phyloP scores from a whole-genome alignment of 257 asterid genomes.

The Nicotiana otophora region DNA sequence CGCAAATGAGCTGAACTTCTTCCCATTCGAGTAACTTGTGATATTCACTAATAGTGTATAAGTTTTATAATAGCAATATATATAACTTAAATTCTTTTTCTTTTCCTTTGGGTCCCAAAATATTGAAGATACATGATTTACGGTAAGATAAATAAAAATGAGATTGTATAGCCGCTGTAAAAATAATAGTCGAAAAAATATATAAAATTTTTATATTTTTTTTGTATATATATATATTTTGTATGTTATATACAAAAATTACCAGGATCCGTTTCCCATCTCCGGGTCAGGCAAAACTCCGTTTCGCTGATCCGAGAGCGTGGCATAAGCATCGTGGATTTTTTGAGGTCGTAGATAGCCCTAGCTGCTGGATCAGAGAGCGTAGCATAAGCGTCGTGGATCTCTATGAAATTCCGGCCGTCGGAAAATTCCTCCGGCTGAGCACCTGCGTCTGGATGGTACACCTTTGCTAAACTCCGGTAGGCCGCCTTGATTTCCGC shows the following conservation, averaged over 20 bases:
- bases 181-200: no score
- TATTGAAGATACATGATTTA: background rate
- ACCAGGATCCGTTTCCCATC: no score
- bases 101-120: background rate
- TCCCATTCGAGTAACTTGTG: no score
- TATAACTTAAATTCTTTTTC: no score
- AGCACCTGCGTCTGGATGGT: slow-evolving; percentile 55
- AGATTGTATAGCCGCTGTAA: no score
- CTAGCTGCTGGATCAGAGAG: slow-evolving; percentile 73
- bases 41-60: no score
- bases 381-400: slow-evolving; percentile 61
- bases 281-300: background rate
- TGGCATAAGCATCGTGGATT: slow-evolving; percentile 8
- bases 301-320: background rate
- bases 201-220: no score
- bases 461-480: slow-evolving; percentile 68
- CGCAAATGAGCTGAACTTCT: background rate
- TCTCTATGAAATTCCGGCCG: slow-evolving; percentile 66
- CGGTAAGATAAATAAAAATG: no score
- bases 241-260: no score
- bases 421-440: slow-evolving; percentile 28
- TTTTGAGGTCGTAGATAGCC: slow-evolving; percentile 46
- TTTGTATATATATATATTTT: no score
- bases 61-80: no score
- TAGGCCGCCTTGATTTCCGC: slow-evolving; percentile 73